Conservation (phyloP, 345 rosid genomes). For the Lepidium aucheri region DNA sequence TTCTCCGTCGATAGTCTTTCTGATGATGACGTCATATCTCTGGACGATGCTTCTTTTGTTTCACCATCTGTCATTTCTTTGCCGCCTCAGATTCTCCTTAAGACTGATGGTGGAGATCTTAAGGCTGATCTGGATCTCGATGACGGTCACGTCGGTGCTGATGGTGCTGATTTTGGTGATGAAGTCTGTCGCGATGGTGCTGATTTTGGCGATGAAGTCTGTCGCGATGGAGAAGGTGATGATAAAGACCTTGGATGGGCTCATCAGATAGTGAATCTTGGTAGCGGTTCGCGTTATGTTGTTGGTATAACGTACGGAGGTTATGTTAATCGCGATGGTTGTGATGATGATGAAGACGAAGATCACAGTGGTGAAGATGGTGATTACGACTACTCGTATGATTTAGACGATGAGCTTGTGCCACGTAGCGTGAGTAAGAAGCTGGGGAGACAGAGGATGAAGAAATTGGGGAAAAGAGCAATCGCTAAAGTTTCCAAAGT, state of each 20-base stretch:
- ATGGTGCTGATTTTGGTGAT: neutral
- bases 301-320: neutral
- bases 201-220: neutral
- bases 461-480: conserved; percentile 39
- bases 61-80: neutral
- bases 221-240: neutral
- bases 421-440: conserved; percentile 31
- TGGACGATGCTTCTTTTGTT: conserved; percentile 9
- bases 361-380: conserved; percentile 24
- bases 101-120: neutral
- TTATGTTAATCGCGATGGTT: neutral
- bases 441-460: conserved; percentile 39
- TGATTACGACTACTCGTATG: conserved; percentile 30
- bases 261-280: neutral
- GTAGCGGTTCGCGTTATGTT: neutral
- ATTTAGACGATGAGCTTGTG: conserved; percentile 41
- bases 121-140: conserved; percentile 5
- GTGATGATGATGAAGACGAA: conserved; percentile 12
- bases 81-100: neutral
- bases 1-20: conserved; percentile 28
- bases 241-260: neutral
- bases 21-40: conserved; percentile 26
- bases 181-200: neutral
- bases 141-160: neutral
- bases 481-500: conserved; percentile 36